Percentiles rank a stretch among this genome's conserved stretches.
Conservation (phyloP, 257 asterid genomes). For the Cinchona pubescens region DNA sequence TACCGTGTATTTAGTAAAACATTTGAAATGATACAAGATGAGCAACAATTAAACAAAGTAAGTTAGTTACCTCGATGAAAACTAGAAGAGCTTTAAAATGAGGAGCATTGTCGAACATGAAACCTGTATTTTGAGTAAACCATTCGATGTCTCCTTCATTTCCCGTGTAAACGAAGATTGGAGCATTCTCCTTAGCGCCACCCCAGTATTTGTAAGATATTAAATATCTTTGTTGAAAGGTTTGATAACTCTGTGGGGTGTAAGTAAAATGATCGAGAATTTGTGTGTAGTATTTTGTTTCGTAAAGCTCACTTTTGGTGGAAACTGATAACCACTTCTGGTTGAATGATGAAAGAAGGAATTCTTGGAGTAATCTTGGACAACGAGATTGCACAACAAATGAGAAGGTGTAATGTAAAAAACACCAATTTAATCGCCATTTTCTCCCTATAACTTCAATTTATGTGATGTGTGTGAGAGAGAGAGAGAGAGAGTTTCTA, state of each 20-base stretch:
- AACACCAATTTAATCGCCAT: conserved; percentile 13
- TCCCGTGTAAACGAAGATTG: conserved; percentile 90
- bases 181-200: conserved; percentile 53
- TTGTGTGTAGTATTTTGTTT: conserved; percentile 65
- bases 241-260: conserved; percentile 62
- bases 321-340: conserved; percentile 22
- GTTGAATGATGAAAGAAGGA: conserved; percentile 29
- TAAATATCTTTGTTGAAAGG: conserved; percentile 77
- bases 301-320: conserved; percentile 32
- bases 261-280: conserved; percentile 80
- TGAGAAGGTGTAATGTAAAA: background rate
- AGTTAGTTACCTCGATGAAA: conserved; percentile 70
- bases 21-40: too few relatives aligned
- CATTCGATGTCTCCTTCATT: conserved; percentile 90
- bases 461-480: background rate
- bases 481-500: background rate
- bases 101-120: conserved; percentile 81
- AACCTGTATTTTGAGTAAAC: conserved; percentile 90
- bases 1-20: too few relatives aligned
- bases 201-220: conserved; percentile 69
- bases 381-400: conserved; percentile 5
- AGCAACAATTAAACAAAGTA: background rate
- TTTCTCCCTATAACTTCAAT: background rate
- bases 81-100: conserved; percentile 63
- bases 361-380: conserved; percentile 17